phyloP scores from a whole-genome alignment of 2,329 filamentous ascomycete genomes.

The Colletotrichum brevisporum region DNA sequence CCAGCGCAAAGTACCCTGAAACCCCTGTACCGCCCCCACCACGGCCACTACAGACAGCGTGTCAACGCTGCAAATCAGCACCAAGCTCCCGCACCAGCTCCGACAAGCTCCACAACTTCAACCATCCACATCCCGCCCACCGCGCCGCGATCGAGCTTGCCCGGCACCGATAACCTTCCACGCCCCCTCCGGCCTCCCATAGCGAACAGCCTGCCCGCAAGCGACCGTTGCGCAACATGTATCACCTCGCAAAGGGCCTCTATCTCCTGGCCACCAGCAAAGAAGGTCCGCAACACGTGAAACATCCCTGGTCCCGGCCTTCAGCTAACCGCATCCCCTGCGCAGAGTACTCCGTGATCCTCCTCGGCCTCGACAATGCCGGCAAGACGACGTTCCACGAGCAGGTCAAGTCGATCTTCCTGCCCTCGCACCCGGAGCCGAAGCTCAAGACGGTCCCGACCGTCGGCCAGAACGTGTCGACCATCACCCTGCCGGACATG shows the following conservation, averaged over 20 bases:
- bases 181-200: neutral
- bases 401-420: slow-evolving; percentile 92
- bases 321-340: slow-evolving; percentile 32
- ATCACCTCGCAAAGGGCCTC: slow-evolving; percentile 94
- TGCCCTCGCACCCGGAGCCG: slow-evolving; percentile 71
- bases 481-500: slow-evolving; percentile 91
- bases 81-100: slow-evolving; percentile 27
- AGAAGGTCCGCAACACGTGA: slow-evolving; percentile 75
- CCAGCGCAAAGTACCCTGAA: slow-evolving; percentile 26
- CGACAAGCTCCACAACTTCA: slow-evolving; percentile 24
- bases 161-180: slow-evolving; percentile 15
- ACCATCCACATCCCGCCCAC: slow-evolving; percentile 32
- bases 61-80: slow-evolving; percentile 26
- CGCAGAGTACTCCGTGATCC: slow-evolving; percentile 94
- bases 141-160: slow-evolving; percentile 19
- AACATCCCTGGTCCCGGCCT: slow-evolving; percentile 17
- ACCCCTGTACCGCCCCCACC: slow-evolving; percentile 32
- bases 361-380: slow-evolving; percentile 97
- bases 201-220: slow-evolving; percentile 20
- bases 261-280: slow-evolving; percentile 97
- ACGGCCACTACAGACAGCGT: slow-evolving; percentile 25
- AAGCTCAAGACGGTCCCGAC: slow-evolving; percentile 93
- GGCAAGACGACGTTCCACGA: slow-evolving; percentile 99
- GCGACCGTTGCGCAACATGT: slow-evolving; percentile 71
- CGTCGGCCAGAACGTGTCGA: slow-evolving; percentile 96